Conservation (phyloP, 1,284 basidiomycete genomes). For the Cystobasidium pallidum region DNA sequence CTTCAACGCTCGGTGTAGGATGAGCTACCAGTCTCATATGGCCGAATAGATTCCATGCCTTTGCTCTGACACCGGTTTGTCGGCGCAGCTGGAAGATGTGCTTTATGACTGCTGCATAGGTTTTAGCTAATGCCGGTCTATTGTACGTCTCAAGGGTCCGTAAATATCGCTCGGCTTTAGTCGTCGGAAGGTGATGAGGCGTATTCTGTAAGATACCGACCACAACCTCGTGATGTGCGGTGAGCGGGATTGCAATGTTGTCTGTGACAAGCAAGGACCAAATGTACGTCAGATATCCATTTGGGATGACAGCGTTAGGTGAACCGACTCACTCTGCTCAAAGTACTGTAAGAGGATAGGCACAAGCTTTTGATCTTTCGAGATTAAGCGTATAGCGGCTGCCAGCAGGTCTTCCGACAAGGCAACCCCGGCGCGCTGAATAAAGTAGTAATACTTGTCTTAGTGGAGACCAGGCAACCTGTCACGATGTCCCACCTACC, state of each 20-base stretch:
- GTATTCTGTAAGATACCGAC: constrained; percentile 5
- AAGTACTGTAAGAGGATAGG: constrained; percentile 19
- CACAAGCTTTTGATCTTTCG: constrained; percentile 15
- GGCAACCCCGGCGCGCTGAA: constrained; percentile 13
- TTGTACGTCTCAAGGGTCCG: constrained; percentile 6
- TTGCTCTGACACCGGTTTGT: constrained; percentile 57
- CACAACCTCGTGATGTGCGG: constrained; percentile 39
- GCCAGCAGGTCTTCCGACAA: constrained; percentile 21
- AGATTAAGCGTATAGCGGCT: constrained; percentile 4
- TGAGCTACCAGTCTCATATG: constrained; percentile 97
- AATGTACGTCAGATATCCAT: too few species aligned
- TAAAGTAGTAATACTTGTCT: too few species aligned
- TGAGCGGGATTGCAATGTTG: constrained; percentile 1
- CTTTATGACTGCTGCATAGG: constrained; percentile 28
- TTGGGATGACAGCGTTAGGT: too few species aligned
- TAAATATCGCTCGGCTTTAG: constrained; percentile 29
- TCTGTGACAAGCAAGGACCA: background rate
- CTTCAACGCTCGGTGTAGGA: constrained; percentile 69
- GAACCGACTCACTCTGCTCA: constrained; percentile 13
- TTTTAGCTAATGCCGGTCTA: constrained; percentile 20
- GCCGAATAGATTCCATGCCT: constrained; percentile 89
- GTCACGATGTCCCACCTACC: too few species aligned
- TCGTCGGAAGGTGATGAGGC: background rate
- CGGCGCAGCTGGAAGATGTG: constrained; percentile 19
- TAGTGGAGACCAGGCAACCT: too few species aligned